phyloP scores from a whole-genome alignment of 352 stramenopile species.

The Globisporangium middletonii region DNA sequence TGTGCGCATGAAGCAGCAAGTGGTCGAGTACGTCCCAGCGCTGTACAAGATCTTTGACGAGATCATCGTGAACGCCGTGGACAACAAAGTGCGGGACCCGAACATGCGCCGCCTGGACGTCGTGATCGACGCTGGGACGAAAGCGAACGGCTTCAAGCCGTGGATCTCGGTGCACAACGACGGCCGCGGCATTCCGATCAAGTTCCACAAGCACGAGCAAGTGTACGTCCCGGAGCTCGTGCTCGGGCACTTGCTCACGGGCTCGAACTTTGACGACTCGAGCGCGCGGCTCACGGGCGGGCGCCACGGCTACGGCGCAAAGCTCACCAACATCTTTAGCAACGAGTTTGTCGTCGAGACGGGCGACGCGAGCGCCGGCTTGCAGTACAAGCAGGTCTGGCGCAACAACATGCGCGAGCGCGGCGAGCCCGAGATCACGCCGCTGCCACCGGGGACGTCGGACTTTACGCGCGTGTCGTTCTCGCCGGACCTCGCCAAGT shows the following conservation, averaged over 20 bases:
- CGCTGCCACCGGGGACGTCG: conserved; percentile 68
- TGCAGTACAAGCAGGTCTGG: conserved; percentile 90
- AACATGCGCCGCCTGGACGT: conserved; percentile 75
- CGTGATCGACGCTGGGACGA: conserved; percentile 51
- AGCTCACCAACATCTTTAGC: conserved; percentile 99
- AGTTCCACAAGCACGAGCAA: conserved; percentile 95
- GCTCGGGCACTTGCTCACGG: conserved; percentile 97
- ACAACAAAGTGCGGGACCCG: conserved; percentile 89
- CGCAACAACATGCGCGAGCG: conserved; percentile 95
- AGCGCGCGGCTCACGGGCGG: conserved; percentile 96
- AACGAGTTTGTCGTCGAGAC: conserved; percentile 99
- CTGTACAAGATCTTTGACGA: conserved; percentile 99
- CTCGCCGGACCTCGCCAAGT: conserved; percentile 93
- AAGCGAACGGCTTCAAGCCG: conserved; percentile 46
- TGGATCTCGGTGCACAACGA: conserved; percentile 98
- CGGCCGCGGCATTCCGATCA: conserved; percentile 95
- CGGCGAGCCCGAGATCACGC: conserved; percentile 79
- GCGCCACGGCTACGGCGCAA: conserved; percentile 93
- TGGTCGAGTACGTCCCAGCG: conserved; percentile 75
- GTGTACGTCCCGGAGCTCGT: conserved; percentile 98
- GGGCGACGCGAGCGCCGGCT: conserved; percentile 82
- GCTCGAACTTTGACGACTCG: conserved; percentile 99
- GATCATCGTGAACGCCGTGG: conserved; percentile 99
- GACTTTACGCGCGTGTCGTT: conserved; percentile 99
- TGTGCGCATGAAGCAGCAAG: conserved; percentile 61